Evolutionary conservation across 495 filamentous ascomycete species (phyloP).

Genomic region (Podospora comata): DNA sequence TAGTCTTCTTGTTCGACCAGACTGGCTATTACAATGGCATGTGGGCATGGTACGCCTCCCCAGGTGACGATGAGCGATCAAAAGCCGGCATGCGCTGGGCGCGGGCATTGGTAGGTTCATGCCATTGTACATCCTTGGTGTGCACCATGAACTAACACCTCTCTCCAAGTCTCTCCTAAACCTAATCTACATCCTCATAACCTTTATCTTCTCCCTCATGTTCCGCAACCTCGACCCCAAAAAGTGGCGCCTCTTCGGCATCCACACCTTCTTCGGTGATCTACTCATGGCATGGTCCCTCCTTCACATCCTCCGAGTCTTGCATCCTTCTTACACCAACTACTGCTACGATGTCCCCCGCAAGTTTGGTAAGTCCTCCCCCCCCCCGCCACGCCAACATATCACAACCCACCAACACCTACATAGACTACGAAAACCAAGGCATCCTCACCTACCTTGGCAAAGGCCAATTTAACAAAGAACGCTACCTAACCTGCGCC

Average conservation of each 20-base stretch:
- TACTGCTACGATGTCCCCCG: conserved; percentile 9
- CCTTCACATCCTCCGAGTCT: neutral
- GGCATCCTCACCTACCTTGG: conserved; percentile 5
- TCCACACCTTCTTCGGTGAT: conserved; percentile 5
- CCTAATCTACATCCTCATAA: neutral
- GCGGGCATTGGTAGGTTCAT: conserved; percentile 4
- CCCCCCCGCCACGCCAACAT: no score
- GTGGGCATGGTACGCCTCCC: neutral
- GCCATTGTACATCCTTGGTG: neutral
- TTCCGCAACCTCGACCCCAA: neutral
- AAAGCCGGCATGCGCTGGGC: neutral
- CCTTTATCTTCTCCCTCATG: neutral
- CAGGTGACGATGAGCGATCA: neutral
- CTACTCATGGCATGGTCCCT: neutral
- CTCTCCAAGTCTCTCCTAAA: neutral
- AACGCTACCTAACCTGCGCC: neutral
- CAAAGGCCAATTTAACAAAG: neutral
- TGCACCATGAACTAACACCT: neutral
- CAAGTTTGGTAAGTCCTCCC: conserved; percentile 1
- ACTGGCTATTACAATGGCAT: neutral
- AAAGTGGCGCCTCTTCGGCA: conserved; percentile 6
- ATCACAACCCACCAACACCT: neutral
- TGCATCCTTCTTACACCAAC: neutral
- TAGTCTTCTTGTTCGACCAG: neutral
- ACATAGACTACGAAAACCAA: conserved; percentile 2